Conservation (phyloP, 2,329 filamentous ascomycete genomes). For the Esteya vermicola region DNA sequence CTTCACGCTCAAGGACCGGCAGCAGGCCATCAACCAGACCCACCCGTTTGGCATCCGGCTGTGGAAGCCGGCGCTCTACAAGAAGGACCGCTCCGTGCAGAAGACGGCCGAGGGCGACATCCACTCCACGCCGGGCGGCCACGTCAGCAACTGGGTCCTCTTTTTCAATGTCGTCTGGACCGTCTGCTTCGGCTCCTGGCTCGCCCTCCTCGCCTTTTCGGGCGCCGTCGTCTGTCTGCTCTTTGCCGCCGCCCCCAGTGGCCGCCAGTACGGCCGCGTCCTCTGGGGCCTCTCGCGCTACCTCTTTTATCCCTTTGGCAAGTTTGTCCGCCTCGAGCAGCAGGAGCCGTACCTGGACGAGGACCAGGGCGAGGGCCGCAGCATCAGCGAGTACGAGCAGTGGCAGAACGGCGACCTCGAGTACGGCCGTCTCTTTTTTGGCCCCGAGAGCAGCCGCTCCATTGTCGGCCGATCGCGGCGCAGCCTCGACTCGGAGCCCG, state of each 20-base stretch:
- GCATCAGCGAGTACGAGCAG: conserved; percentile 96
- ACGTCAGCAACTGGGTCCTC: conserved; percentile 70
- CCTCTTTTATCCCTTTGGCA: conserved; percentile 90
- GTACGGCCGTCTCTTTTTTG: conserved; percentile 91
- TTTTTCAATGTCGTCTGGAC: conserved; percentile 89
- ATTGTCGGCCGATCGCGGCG: conserved; percentile 75
- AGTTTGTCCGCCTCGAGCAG: conserved; percentile 84
- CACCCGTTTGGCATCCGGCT: conserved; percentile 98
- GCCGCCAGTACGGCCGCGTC: conserved; percentile 70
- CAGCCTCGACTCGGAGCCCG: conserved; percentile 71
- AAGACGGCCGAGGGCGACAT: conserved; percentile 95
- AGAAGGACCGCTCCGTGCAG: conserved; percentile 91
- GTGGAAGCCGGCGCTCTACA: conserved; percentile 97
- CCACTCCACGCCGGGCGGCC: conserved; percentile 81
- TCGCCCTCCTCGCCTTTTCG: conserved; percentile 59
- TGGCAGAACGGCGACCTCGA: conserved; percentile 98
- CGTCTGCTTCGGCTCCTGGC: conserved; percentile 89
- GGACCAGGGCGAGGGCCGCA: conserved; percentile 87
- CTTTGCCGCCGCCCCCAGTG: conserved; percentile 66
- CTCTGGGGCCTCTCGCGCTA: conserved; percentile 77
- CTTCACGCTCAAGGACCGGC: conserved; percentile 92
- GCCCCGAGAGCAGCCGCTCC: conserved; percentile 62
- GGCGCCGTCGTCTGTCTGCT: conserved; percentile 68
- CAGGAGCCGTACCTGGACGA: conserved; percentile 92
- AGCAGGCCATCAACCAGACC: conserved; percentile 96